Evolutionary conservation across 306 rosid species (phyloP).

Genomic region (Morella rubra): DNA sequence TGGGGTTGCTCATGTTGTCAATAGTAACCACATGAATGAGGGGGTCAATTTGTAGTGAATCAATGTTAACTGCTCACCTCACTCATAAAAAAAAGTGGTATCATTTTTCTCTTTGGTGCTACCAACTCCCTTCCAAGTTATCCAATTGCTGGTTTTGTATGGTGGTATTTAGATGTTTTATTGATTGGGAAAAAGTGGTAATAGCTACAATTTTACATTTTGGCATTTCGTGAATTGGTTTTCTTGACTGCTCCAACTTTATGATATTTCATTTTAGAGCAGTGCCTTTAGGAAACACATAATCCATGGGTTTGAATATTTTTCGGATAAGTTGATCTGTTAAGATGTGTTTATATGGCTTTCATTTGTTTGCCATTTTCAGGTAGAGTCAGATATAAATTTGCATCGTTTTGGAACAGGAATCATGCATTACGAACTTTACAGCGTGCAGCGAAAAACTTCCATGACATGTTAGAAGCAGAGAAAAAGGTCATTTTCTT

Average conservation of each 20-base stretch:
- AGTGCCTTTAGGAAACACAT: background rate
- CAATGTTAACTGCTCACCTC: no score
- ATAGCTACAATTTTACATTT: background rate
- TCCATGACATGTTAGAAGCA: slow-evolving; percentile 76
- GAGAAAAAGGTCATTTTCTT: slow-evolving; percentile 76
- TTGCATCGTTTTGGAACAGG: slow-evolving; percentile 99
- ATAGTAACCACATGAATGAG: background rate
- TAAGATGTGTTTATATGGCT: slow-evolving; percentile 24
- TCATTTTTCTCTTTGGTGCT: no score
- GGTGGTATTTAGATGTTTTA: no score
- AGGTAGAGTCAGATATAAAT: slow-evolving; percentile 96
- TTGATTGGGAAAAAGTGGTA: no score
- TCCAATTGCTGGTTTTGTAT: no score
- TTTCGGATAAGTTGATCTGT: slow-evolving; percentile 20
- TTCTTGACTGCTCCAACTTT: background rate
- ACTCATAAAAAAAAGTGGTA: no score
- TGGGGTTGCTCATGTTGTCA: background rate
- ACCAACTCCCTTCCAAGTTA: no score
- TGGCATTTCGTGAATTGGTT: background rate
- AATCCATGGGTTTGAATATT: background rate
- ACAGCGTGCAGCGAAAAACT: slow-evolving; percentile 67
- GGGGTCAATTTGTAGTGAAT: no score
- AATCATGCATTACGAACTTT: slow-evolving; percentile 83
- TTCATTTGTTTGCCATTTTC: slow-evolving; percentile 45
- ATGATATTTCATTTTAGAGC: background rate